A percentile compares a stretch with the other conserved stretches of the same genome.
Conservation (phyloP, 2,329 filamentous ascomycete genomes). For the Xylaria hypoxylon region DNA sequence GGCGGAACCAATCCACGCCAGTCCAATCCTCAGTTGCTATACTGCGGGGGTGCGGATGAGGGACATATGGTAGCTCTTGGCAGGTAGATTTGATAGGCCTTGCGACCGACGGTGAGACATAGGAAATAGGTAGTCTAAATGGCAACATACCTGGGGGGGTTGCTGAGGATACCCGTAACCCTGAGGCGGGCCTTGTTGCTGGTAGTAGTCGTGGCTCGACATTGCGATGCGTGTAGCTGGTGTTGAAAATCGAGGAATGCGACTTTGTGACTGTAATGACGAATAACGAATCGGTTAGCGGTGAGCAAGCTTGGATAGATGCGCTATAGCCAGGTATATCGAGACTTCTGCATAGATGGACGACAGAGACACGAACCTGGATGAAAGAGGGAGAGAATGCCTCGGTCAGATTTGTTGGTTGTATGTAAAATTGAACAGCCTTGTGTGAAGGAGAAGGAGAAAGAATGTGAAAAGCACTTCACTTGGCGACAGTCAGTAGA, state of each 20-base stretch:
- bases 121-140: background rate
- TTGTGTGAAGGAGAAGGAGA: background rate
- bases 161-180: constrained; percentile 55
- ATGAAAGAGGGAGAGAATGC: background rate
- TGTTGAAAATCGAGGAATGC: constrained; percentile 11
- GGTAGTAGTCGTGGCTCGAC: constrained; percentile 51
- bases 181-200: constrained; percentile 51
- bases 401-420: background rate
- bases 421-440: constrained; percentile 2
- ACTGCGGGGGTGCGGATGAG: constrained; percentile 20
- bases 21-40: constrained; percentile 2
- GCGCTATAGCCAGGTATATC: background rate
- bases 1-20: background rate
- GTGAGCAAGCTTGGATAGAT: background rate
- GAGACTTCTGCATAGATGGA: background rate
- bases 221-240: constrained; percentile 41
- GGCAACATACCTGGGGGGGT: constrained; percentile 56
- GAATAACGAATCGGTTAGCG: constrained; percentile 8
- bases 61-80: constrained; percentile 25
- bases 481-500: constrained; percentile 18
- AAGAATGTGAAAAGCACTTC: background rate
- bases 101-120: constrained; percentile 29
- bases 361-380: constrained; percentile 18
- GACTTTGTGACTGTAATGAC: constrained; percentile 11
- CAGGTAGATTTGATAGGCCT: constrained; percentile 19